Evolutionary conservation across 371 early-diverging fungal species (phyloP).

Genomic region (Mortierella sp.): DNA sequence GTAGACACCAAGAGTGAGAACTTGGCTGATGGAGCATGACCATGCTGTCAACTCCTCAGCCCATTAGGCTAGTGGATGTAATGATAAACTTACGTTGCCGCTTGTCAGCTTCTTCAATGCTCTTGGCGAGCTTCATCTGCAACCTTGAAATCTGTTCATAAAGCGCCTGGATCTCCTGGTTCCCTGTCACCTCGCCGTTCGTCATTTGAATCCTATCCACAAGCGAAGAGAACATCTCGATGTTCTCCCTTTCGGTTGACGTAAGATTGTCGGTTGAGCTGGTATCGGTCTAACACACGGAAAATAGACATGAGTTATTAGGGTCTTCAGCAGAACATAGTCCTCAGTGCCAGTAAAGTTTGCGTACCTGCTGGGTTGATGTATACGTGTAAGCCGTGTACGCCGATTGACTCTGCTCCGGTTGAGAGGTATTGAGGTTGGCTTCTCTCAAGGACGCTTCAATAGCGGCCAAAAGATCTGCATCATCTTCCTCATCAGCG

Average conservation of each 20-base stretch:
- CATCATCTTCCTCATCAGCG: slow-evolving; percentile 78
- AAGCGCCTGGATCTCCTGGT: slow-evolving; percentile 74
- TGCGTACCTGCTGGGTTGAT: slow-evolving; percentile 25
- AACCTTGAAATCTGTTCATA: slow-evolving; percentile 78
- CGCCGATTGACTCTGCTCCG: slow-evolving; percentile 20
- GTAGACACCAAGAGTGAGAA: background rate
- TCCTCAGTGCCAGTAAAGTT: background rate
- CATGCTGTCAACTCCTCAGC: too few relatives aligned
- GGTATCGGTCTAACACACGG: slow-evolving; percentile 1
- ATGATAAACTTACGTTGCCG: slow-evolving; percentile 65
- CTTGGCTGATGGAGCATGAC: background rate
- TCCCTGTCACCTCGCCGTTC: slow-evolving; percentile 68
- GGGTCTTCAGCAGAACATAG: background rate
- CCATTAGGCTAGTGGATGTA: too few relatives aligned
- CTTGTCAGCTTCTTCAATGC: slow-evolving; percentile 70
- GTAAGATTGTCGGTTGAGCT: slow-evolving; percentile 56
- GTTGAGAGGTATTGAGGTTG: slow-evolving; percentile 32
- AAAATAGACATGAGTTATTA: too few relatives aligned
- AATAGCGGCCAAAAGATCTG: slow-evolving; percentile 91
- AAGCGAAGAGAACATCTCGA: slow-evolving; percentile 73
- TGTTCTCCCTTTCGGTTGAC: slow-evolving; percentile 74
- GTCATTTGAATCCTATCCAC: slow-evolving; percentile 70
- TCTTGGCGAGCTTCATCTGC: slow-evolving; percentile 76
- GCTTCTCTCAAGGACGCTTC: slow-evolving; percentile 88
- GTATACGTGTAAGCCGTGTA: slow-evolving; percentile 36